A percentile compares a stretch with the other conserved stretches of the same genome.
Conservation (phyloP, 352 stramenopile genomes). For the Phytophthora pluvialis region DNA sequence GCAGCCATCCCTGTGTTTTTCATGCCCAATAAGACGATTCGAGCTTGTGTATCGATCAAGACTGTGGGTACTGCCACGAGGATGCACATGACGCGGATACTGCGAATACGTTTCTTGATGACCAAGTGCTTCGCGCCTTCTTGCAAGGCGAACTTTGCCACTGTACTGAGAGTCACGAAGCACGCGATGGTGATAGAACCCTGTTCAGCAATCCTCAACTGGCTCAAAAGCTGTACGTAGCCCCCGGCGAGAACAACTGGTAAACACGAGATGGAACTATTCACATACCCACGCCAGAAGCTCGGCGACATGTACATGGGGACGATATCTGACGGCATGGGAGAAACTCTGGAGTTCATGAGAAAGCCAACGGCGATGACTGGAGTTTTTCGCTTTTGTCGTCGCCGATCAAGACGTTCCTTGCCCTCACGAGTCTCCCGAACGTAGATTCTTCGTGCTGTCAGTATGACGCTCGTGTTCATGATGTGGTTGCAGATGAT, state of each 20-base stretch:
- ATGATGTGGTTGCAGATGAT: conserved; percentile 25
- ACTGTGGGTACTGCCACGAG: conserved; percentile 45
- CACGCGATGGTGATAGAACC: conserved; percentile 16
- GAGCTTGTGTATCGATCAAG: conserved; percentile 54
- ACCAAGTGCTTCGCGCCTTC: conserved; percentile 39
- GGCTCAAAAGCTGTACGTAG: conserved; percentile 33
- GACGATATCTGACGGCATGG: conserved; percentile 10
- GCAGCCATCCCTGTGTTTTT: conserved; percentile 34
- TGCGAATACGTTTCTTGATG: conserved; percentile 33
- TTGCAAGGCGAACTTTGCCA: conserved; percentile 44
- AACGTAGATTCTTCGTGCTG: conserved; percentile 31
- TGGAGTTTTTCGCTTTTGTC: conserved; percentile 23
- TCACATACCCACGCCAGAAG: conserved; percentile 25
- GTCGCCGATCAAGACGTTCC: conserved; percentile 18
- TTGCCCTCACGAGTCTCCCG: conserved; percentile 27
- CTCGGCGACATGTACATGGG: conserved; percentile 22
- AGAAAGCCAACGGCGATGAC: conserved; percentile 10
- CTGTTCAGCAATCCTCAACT: conserved; percentile 21
- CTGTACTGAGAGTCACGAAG: conserved; percentile 37
- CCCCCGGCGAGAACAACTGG: conserved; percentile 25
- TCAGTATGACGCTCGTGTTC: conserved; percentile 29
- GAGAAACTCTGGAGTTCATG: conserved; percentile 17
- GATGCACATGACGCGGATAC: conserved; percentile 52
- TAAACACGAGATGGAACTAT: conserved; percentile 19
- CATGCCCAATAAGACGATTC: conserved; percentile 42